These are phyloP conservation scores for Scenedesmus sp. DNA, from an alignment of 163 green algal genomes.

Conservation along the genomic window DNA sequence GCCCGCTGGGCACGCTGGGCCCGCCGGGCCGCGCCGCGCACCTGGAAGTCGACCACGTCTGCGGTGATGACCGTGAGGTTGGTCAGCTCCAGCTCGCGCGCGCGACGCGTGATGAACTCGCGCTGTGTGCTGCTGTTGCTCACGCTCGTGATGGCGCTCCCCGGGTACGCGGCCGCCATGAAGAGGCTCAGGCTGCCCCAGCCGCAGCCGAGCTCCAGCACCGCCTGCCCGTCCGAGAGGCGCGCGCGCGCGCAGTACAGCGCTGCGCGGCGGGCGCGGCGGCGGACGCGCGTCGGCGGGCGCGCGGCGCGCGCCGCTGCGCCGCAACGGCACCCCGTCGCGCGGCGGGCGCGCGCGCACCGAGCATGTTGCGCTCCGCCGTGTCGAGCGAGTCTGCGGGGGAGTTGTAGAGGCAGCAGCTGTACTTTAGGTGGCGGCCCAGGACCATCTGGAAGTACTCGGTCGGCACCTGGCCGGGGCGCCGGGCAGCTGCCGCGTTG, in stretches of 20 bases:
- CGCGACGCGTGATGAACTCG: conserved; percentile 77
- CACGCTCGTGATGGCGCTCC: conserved; percentile 79
- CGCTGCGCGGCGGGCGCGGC: conserved; percentile 46
- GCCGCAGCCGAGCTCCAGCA: conserved; percentile 98
- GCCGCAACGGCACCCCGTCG: background rate
- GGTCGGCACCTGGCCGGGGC: conserved; percentile 94
- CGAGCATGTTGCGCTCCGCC: conserved; percentile 94
- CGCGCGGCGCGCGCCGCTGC: no score
- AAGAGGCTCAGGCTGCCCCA: conserved; percentile 94
- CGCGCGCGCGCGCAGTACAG: conserved; percentile 84
- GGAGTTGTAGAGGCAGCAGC: conserved; percentile 82
- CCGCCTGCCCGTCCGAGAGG: conserved; percentile 80
- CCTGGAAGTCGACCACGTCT: conserved; percentile 86
- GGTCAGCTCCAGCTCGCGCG: conserved; percentile 70
- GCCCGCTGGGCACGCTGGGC: no score
- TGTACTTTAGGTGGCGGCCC: conserved; percentile 95
- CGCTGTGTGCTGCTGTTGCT: conserved; percentile 89
- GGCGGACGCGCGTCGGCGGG: no score
- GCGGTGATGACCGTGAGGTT: conserved; percentile 93
- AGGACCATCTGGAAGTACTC: conserved; percentile 91
- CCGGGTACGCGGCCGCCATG: conserved; percentile 86
- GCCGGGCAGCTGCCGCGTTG: no score
- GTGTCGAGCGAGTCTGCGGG: conserved; percentile 72
- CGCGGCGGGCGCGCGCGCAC: conserved; percentile 53
- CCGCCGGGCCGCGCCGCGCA: no score